Evolutionary conservation across 257 asterid species (phyloP).

Genomic region (Anisodus acutangulus): DNA sequence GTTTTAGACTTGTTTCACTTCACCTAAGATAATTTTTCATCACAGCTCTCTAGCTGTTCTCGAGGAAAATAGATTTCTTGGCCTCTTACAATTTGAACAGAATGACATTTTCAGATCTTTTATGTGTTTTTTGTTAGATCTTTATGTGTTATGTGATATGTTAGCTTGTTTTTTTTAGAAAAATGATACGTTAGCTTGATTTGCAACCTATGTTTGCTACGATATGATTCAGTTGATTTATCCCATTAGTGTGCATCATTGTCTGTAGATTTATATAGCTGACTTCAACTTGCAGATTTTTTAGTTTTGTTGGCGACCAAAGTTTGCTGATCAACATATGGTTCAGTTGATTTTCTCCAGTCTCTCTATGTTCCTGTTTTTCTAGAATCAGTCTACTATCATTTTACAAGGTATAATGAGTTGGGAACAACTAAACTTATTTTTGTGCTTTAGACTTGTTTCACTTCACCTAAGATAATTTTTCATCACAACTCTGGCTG

Average conservation of each 20-base stretch:
- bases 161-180: slow-evolving; percentile 48
- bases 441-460: no score
- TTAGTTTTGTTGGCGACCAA: neutral
- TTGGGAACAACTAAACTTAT: neutral
- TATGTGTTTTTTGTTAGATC: no score
- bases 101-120: no score
- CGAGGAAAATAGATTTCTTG: no score
- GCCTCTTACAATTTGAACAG: no score
- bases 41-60: no score
- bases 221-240: slow-evolving; percentile 13
- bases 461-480: no score
- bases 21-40: no score
- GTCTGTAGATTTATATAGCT: neutral
- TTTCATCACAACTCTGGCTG: no score
- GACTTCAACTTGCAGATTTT: no score
- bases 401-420: neutral
- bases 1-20: no score
- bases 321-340: neutral
- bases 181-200: slow-evolving; percentile 36
- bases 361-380: neutral
- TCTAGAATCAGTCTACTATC: neutral
- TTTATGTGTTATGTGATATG: no score
- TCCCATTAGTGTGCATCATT: neutral
- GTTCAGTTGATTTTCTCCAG: neutral
- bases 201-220: neutral